Evolutionary conservation across 495 filamentous ascomycete species (phyloP).

Genomic region (Penicillium subrubescens): DNA sequence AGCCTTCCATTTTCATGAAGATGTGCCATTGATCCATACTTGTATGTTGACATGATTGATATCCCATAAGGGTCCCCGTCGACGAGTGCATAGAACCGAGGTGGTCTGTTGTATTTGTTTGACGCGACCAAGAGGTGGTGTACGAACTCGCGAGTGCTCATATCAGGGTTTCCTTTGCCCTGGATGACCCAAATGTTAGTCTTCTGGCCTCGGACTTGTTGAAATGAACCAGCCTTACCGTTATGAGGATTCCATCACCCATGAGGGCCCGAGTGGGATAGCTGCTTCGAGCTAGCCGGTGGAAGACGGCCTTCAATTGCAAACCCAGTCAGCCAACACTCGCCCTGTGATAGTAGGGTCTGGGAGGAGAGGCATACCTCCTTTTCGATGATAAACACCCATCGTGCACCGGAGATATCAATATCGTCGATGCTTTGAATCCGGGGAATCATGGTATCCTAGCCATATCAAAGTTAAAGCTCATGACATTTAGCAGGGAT

Average conservation of each 20-base stretch:
- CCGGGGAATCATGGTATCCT: conserved; percentile 72
- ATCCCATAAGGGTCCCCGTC: conserved; percentile 91
- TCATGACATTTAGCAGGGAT: not conserved
- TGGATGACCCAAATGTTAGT: not conserved
- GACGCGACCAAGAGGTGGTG: conserved; percentile 31
- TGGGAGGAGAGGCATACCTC: conserved; percentile 57
- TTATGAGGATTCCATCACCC: conserved; percentile 68
- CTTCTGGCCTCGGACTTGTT: no score
- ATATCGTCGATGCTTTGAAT: conserved; percentile 54
- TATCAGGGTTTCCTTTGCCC: conserved; percentile 93
- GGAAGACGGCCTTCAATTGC: conserved; percentile 72
- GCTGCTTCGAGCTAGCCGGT: conserved; percentile 58
- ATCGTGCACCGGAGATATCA: conserved; percentile 55
- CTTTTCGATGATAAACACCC: conserved; percentile 91
- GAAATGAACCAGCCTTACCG: conserved; percentile 44
- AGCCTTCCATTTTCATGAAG: conserved; percentile 67
- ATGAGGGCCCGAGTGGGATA: conserved; percentile 53
- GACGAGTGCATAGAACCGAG: conserved; percentile 64
- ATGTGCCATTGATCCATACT: conserved; percentile 74
- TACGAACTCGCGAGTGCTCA: conserved; percentile 72
- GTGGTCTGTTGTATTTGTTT: conserved; percentile 30
- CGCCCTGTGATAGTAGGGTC: not conserved
- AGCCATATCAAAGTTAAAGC: conserved; percentile 3
- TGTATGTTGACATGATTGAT: conserved; percentile 83
- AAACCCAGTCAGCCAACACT: not conserved